Base-by-base conservation (phyloP, 352 stramenopile genomes). In the Pythium graminicola region DNA sequence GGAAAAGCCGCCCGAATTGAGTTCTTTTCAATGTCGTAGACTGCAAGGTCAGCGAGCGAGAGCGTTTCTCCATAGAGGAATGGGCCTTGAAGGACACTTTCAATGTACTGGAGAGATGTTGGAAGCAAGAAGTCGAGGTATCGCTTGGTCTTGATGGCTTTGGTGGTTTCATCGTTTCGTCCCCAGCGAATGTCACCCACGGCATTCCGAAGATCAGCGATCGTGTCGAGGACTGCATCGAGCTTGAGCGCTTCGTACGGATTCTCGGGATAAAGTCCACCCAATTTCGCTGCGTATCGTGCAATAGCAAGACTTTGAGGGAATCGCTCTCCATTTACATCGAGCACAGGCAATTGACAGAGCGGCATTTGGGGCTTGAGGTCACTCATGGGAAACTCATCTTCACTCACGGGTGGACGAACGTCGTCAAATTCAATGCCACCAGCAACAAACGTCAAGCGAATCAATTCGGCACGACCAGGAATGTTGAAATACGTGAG, bases 231-330 rank as follows among this genome's bases (percentile, higher is more conserved):
- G 13, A 73, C 39, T 57, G 72, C 76, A 35, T 81, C 73, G 9
- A 80, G 64, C 14, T 68, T 57, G 16, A 92, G 78, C 41, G 72
- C 73, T 17, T 78, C 32, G 8, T 75, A 54, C 11, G 70, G 55
- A 49, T 85, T 62, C 20, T 63, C 46, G 17, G 85, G 82, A 45
- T 89, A 91, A 3, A 92, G 40, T 0, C 77, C 79, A 8, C 57
- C 49, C 22, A 87, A 39, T 29, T 73, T 72, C 19, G 72, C 76
- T 3, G 73, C 73, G 42, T 86, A 89, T 9, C 74, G 68, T 4
- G 66, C 70, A 24, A 87, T 81, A 6, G 76, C 76, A 41, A 87
- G 68, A 26, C 67, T 84, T 42, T 86, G 74, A 9, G 68, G 47
- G 16, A 69, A 73, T 16, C 42, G 64, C 2, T 67, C 49, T 1